Percentiles rank a stretch among this genome's conserved stretches.
Conservation (phyloP, 2,329 filamentous ascomycete species). For the Pseudogymnoascus sp. region DNA sequence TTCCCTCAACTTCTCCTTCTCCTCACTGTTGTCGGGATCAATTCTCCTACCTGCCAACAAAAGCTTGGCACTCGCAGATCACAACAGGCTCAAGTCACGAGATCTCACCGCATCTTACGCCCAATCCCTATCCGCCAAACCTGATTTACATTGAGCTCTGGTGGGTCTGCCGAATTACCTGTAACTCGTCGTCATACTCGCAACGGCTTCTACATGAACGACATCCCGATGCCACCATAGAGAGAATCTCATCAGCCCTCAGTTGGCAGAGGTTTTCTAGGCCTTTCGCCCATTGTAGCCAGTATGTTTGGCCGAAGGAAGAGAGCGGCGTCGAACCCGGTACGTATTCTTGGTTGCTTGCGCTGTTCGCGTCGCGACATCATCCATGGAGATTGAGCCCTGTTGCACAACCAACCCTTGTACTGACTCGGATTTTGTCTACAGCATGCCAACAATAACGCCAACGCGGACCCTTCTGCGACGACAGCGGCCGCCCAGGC, state of each 20-base stretch:
- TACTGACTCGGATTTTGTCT: background rate
- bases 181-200: constrained; percentile 7
- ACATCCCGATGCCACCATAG: constrained; percentile 7
- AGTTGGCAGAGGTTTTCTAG: constrained; percentile 29
- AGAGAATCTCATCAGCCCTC: constrained; percentile 27
- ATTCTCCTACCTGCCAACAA: background rate
- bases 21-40: background rate
- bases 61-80: constrained; percentile 6
- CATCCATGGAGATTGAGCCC: constrained; percentile 24
- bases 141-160: constrained; percentile 10
- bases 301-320: constrained; percentile 33
- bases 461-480: constrained; percentile 63
- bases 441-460: constrained; percentile 50
- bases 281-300: constrained; percentile 18
- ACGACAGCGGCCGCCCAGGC: constrained; percentile 76
- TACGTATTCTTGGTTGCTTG: constrained; percentile 25
- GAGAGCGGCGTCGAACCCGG: constrained; percentile 38
- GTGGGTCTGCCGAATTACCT: constrained; percentile 7
- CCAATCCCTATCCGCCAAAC: constrained; percentile 7
- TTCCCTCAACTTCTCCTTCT: background rate
- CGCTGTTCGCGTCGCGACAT: constrained; percentile 20
- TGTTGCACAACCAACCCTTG: constrained; percentile 15
- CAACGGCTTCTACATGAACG: constrained; percentile 4
- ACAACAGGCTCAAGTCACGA: constrained; percentile 8
- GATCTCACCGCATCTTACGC: background rate